Percentiles rank a stretch among this genome's conserved stretches.
phyloP scores from a whole-genome alignment of 2,329 filamentous ascomycete species.

The Colletotrichum simmondsii region DNA sequence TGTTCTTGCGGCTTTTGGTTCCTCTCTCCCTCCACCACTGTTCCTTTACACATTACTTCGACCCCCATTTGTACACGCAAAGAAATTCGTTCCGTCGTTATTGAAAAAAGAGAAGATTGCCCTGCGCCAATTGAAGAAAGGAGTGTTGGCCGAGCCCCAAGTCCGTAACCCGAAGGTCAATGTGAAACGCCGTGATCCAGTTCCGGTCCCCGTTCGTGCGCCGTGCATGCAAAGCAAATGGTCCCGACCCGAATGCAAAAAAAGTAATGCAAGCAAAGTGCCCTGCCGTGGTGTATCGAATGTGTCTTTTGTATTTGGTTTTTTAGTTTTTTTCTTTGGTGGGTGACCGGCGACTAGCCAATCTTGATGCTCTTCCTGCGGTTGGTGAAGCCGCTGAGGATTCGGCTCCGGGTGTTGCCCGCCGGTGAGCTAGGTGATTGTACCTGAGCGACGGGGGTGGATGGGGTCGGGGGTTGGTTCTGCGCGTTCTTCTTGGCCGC shows the following conservation, averaged over 20 bases:
- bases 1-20: neutral
- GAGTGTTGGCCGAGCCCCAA: conserved; percentile 21
- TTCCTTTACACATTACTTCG: conserved; percentile 27
- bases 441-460: conserved; percentile 39
- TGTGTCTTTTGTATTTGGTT: conserved; percentile 4
- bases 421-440: conserved; percentile 39
- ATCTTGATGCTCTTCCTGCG: conserved; percentile 54
- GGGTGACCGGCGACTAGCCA: conserved; percentile 19
- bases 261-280: conserved; percentile 9
- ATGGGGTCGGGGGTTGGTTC: conserved; percentile 31
- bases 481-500: conserved; percentile 55
- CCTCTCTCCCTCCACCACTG: neutral
- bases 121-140: neutral
- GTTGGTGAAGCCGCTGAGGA: conserved; percentile 48
- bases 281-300: conserved; percentile 2
- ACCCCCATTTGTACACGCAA: conserved; percentile 19
- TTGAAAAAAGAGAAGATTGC: neutral
- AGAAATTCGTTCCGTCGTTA: conserved; percentile 32
- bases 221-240: conserved; percentile 34
- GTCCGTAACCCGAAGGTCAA: conserved; percentile 14
- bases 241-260: conserved; percentile 25
- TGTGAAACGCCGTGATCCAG: conserved; percentile 29
- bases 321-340: conserved; percentile 15
- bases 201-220: conserved; percentile 25
- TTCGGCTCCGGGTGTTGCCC: conserved; percentile 42